phyloP scores from a whole-genome alignment of 2,329 filamentous ascomycete species.

The Onygenales sp. region DNA sequence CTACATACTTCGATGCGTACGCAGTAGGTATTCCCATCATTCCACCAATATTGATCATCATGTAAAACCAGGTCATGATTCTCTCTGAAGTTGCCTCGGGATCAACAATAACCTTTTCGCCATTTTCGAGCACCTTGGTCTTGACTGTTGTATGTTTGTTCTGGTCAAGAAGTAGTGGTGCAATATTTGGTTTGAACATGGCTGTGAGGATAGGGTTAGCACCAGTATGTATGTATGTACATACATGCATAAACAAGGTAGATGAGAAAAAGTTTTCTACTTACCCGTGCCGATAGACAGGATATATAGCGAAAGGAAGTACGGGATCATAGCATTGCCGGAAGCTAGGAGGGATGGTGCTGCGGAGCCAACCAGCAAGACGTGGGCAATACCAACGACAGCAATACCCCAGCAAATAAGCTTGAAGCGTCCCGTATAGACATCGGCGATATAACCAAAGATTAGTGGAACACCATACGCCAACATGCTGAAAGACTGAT shows the following conservation, averaged over 20 bases:
- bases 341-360: background rate
- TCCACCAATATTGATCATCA: conserved; percentile 17
- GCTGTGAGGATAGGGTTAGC: background rate
- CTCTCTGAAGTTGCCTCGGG: conserved; percentile 35
- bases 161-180: background rate
- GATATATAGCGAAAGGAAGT: background rate
- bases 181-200: background rate
- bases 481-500: conserved; percentile 47
- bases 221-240: background rate
- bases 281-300: background rate
- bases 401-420: background rate
- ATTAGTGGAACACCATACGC: conserved; percentile 44
- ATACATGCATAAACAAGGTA: background rate
- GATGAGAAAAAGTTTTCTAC: background rate
- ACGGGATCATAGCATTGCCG: background rate
- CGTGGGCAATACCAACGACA: background rate
- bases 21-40: conserved; percentile 28
- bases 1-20: conserved; percentile 34
- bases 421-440: background rate
- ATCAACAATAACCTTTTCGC: conserved; percentile 39
- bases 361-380: background rate
- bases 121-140: conserved; percentile 33
- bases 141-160: conserved; percentile 34
- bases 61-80: conserved; percentile 28
- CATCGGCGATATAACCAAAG: background rate